Conservation (phyloP, 306 rosid species). For the Luffa aegyptiaca region DNA sequence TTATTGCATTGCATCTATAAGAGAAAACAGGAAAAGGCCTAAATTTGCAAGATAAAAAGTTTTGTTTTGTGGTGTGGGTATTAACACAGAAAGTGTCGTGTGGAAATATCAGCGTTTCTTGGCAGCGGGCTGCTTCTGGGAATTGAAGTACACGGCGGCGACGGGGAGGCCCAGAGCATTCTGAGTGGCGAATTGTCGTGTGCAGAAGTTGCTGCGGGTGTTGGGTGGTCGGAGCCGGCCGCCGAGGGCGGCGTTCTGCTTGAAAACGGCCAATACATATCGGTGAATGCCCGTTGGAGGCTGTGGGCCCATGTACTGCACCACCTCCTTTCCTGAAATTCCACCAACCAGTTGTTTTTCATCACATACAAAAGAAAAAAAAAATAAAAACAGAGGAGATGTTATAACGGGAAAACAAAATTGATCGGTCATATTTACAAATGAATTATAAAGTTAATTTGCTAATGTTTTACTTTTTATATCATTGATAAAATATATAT, state of each 20-base stretch:
- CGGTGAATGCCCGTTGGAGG: constrained; percentile 24
- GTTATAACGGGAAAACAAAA: too few relatives aligned
- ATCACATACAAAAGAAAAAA: not conserved
- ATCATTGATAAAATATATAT: too few relatives aligned
- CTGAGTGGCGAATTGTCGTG: constrained; percentile 25
- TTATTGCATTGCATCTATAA: not conserved
- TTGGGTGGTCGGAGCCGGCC: not conserved
- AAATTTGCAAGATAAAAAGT: not conserved
- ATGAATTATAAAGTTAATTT: too few relatives aligned
- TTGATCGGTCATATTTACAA: too few relatives aligned
- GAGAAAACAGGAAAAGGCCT: not conserved
- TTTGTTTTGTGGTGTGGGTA: not conserved
- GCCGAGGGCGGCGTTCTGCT: constrained; percentile 12
- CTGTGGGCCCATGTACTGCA: constrained; percentile 23
- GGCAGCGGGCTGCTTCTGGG: constrained; percentile 25
- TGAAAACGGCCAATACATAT: constrained; percentile 21
- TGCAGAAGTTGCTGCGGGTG: constrained; percentile 20
- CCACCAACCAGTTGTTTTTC: not conserved
- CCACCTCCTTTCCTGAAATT: constrained; percentile 20
- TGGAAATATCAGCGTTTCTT: constrained; percentile 8
- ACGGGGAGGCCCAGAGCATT: constrained; percentile 28
- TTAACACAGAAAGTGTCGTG: not conserved
- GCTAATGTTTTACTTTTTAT: too few relatives aligned
- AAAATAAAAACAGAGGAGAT: not conserved
- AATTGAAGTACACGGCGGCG: constrained; percentile 32